Base-by-base conservation (phyloP, 2,329 filamentous ascomycete species). In the Emergomyces orientalis region DNA sequence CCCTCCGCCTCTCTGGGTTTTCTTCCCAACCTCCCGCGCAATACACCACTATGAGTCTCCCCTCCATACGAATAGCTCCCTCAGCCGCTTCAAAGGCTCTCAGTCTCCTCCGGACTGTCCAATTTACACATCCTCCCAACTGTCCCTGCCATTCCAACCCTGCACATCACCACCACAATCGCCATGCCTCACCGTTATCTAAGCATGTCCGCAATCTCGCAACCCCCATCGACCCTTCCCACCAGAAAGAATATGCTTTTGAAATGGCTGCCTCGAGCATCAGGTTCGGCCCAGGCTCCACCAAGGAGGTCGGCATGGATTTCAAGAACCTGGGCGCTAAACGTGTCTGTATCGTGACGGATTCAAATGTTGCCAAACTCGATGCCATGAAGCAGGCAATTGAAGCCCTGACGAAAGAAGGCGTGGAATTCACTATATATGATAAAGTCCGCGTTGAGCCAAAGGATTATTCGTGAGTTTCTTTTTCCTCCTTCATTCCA, bases 181-280 rank as follows among this genome's bases (percentile, higher is more conserved):
- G 74, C 7, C 74, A 56, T 39, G 30, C 32, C 25, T 62, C 62
- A 19, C 61, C 60, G 9, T 39, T 67, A 17, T 51, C 78, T 51
- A 80, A 81, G 68, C 82, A 84, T 77, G 82, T 82, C 47, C 81
- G 81, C 49, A 80, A 83, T 64, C 78, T 92, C 64, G 91, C 90
- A n/a, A 93, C 90, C 0, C 90, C 92, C 0, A 78, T 88, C 34
- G 87, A 91, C 70, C 77, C 82, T 9, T 82, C 84, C 2, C 84
- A 86, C 67, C 84, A 91, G 71, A 96, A 95, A 74, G 94, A 99
- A 75, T 99, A 99, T 78, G 94, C 94, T 17, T 99, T 99, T 73
- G 94, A 99, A 76, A 96, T 99, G 93, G 94, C 94, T 0, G 91
- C 94, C 1, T 96, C 90, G 0, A 90, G 88, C 34, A 97, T 99